These are phyloP conservation scores for Tripidium arundinaceum DNA, from an alignment of 202 grass and related monocot species.

Conservation along the genomic window DNA sequence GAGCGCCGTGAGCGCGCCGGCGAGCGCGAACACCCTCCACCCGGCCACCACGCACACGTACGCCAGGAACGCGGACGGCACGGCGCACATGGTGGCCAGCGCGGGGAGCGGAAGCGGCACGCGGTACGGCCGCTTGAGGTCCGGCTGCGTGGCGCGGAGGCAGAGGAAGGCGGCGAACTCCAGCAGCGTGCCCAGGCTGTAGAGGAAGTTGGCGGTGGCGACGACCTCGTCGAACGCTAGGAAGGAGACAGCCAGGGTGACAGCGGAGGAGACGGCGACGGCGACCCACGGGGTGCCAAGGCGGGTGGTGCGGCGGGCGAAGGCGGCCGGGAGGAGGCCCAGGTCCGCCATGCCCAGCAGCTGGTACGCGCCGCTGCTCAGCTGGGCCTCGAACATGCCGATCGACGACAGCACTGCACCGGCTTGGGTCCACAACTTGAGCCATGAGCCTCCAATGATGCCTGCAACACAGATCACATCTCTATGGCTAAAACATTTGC, in stretches of 20 bases:
- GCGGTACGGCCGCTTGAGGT: constrained; percentile 46
- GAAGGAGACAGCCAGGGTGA: constrained; percentile 40
- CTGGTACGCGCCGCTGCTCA: constrained; percentile 60
- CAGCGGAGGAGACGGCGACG: constrained; percentile 30
- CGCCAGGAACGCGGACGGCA: constrained; percentile 38
- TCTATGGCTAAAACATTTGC: no score
- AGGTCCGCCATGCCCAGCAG: constrained; percentile 65
- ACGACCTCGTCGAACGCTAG: constrained; percentile 58
- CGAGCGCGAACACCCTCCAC: constrained; percentile 36
- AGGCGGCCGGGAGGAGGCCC: constrained; percentile 44
- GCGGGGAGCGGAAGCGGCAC: constrained; percentile 36
- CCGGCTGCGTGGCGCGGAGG: constrained; percentile 29
- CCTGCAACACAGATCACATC: background rate
- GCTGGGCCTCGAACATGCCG: constrained; percentile 57
- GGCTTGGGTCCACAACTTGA: constrained; percentile 53
- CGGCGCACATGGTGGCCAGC: constrained; percentile 42
- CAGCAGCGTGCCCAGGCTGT: constrained; percentile 59
- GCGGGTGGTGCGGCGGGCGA: constrained; percentile 32
- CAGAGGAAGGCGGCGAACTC: constrained; percentile 61
- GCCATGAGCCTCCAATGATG: constrained; percentile 46
- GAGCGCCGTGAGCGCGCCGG: constrained; percentile 20
- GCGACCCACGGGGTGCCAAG: constrained; percentile 48
- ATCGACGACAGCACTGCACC: constrained; percentile 55
- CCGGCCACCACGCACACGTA: constrained; percentile 42
- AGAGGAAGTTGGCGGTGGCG: constrained; percentile 51